Evolutionary conservation across 75 land plant species (phyloP).

Genomic region (Isoetes taiwanensis): DNA sequence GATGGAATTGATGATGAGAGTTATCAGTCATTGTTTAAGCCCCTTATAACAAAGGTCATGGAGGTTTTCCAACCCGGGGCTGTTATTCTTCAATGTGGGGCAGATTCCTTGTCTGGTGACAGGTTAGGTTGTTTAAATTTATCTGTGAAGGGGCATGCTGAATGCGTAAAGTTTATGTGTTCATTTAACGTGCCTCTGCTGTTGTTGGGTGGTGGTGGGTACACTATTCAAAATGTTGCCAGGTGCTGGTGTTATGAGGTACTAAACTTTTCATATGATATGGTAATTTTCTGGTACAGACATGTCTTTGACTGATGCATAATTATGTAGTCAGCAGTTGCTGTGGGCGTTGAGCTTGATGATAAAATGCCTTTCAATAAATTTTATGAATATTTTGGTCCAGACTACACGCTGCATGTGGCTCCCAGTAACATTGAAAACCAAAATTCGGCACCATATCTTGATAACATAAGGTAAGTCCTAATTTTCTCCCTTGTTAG

Average conservation of each 20-base stretch:
- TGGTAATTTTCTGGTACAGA: neutral
- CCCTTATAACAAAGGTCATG: too few species aligned
- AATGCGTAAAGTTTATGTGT: neutral
- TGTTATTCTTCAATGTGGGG: too few species aligned
- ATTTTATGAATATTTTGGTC: slow-evolving; percentile 60
- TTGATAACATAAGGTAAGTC: slow-evolving; percentile 35
- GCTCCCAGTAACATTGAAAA: slow-evolving; percentile 47
- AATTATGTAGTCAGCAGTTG: slow-evolving; percentile 46
- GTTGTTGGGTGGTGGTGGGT: slow-evolving; percentile 2
- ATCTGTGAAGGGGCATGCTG: neutral
- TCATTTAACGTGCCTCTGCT: slow-evolving; percentile 2
- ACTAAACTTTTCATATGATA: neutral
- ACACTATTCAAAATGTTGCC: slow-evolving; percentile 3
- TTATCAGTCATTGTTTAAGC: too few species aligned
- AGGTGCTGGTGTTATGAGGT: slow-evolving; percentile 9
- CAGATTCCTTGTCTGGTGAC: neutral
- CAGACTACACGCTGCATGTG: slow-evolving; percentile 53
- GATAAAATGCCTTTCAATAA: slow-evolving; percentile 55
- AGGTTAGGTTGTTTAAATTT: neutral
- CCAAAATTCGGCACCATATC: slow-evolving; percentile 29
- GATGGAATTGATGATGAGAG: too few species aligned
- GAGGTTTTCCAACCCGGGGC: too few species aligned
- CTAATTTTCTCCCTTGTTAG: neutral
- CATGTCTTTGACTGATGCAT: neutral
- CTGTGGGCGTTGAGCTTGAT: slow-evolving; percentile 50